Evolutionary conservation across 73 alveolate species (phyloP), one percentile per base, ranked within the genome.

Genomic region (Paramecium caudatum): DNA sequence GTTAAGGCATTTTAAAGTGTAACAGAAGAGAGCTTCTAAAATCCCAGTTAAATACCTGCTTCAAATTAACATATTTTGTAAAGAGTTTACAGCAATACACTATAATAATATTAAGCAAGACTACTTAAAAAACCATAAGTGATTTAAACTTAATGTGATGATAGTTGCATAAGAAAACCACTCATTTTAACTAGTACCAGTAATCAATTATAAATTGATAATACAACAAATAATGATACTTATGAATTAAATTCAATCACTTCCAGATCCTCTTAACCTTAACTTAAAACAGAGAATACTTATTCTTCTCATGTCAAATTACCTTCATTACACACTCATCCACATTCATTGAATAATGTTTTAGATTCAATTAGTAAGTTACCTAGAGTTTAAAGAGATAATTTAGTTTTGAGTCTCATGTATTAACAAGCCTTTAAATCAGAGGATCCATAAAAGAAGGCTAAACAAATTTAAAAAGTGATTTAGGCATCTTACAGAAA

Each of bases 101-200:
- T 65, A 6, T 21, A 65, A 65, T 32, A 65, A 32, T 65, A 65
- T 65, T 65, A 65, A 65, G 83, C 83, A 3, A 65, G 83, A 65
- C n/a, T 65, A 65, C 34, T 65, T 46, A 65, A 65, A 43, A 32
- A 65, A 33, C 83, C 83, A 3, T 36, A 65, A 36, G 30, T n/a
- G 3, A 21, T 15, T 32, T 15, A 65, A 33, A n/a, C 32, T 32
- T 13, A 16, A 13, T 36, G 39, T 2, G 83, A 65, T 36, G 83
- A 65, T 10, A 33, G 39, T 65, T 55, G 80, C 23, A 55, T 55
- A 0, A 16, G 80, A 27, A 55, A 55, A 27, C 3, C 23, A 55
- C 30, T 55, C n/a, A 55, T 21, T 13, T n/a, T n/a, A n/a, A n/a
- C n/a, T n/a, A n/a, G n/a, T n/a, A n/a, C n/a, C n/a, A n/a, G n/a